Base-by-base conservation (phyloP, 768 basidiomycete genomes). In the Boletus tomentosulus region DNA sequence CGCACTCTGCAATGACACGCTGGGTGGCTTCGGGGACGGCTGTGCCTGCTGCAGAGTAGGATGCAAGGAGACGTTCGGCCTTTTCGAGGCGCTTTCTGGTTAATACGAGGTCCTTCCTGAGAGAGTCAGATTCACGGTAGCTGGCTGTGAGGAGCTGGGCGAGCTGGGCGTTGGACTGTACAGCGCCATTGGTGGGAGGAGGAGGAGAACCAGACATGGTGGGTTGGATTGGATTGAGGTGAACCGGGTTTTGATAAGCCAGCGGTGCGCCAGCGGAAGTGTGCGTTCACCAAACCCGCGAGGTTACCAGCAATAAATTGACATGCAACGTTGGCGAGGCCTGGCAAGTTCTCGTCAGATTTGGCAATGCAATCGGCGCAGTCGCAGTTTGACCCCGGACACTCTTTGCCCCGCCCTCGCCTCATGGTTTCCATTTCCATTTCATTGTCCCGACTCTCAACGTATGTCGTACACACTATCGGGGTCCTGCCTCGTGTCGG, bases 61-160 rank as follows among this genome's bases (percentile, higher is more conserved):
- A 62, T 3, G 61, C 48, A 49, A 77, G 57, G 41, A 76, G 69
- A 1, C 78, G 73, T 48, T 86, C 86, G 0, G 79, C 75, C 57
- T 79, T 76, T 41, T 84, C 84, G 0, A 79, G 78, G 43, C 83
- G 76, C 50, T 74, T 76, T 31, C 68, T 65, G 0, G 69, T 55
- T 0, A 57, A 16, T 2, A 62, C 54, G 57, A 86, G 78, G 53
- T 86, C 81, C 34, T 71, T 73, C 19, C 75, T 73, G 45, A 86
- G 76, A 22, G 49, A 12, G 11, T 86, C 85, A 34, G 70, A 64
- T 43, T 86, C 83, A 58, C 71, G 72, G 61, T 80, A 81, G 44
- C 79, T 74, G 35, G 76, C 71, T 5, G 78, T 63, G 63, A 87
- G 81, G 46, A 86, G 76, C 7, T 72, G 59, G 13, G 85, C 84